These are phyloP conservation scores for Chlorella ohadii DNA, from an alignment of 139 green algal genomes.

Conservation along the genomic window DNA sequence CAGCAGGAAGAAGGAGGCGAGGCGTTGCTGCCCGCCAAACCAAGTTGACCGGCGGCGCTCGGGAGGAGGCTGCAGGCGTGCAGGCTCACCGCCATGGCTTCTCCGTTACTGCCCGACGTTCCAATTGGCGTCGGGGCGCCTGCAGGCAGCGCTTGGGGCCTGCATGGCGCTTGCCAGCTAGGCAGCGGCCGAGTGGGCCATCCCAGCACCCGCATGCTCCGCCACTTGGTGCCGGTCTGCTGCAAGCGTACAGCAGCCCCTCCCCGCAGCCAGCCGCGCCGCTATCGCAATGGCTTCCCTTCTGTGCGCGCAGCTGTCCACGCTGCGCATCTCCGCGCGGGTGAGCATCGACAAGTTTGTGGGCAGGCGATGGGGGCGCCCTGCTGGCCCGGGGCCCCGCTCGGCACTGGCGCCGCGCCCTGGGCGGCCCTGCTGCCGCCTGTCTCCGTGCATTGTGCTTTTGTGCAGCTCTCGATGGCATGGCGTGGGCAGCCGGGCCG, in stretches of 20 bases:
- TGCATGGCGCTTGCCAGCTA: too few relatives aligned
- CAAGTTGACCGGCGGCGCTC: background rate
- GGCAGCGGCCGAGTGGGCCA: too few relatives aligned
- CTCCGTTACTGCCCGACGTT: background rate
- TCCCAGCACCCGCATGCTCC: too few relatives aligned
- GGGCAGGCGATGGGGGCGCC: too few relatives aligned
- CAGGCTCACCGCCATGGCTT: background rate
- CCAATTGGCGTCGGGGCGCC: background rate
- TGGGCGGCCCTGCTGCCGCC: background rate
- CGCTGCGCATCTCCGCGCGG: background rate
- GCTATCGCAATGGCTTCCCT: background rate
- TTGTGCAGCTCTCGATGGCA: too few relatives aligned
- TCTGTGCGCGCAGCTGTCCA: conserved; percentile 10
- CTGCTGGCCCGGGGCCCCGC: too few relatives aligned
- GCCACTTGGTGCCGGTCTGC: too few relatives aligned
- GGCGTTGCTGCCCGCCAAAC: background rate
- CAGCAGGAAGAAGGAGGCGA: background rate
- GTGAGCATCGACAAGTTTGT: background rate
- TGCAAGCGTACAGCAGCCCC: background rate
- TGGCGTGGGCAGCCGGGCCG: background rate
- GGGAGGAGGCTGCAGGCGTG: background rate
- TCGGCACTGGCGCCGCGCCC: background rate
- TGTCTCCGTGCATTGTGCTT: background rate
- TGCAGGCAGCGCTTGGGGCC: too few relatives aligned
- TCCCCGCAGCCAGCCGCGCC: background rate